Evolutionary conservation across 768 basidiomycete genomes (phyloP), one percentile per base, ranked within the genome.

Genomic region (Exidia glandulosa): DNA sequence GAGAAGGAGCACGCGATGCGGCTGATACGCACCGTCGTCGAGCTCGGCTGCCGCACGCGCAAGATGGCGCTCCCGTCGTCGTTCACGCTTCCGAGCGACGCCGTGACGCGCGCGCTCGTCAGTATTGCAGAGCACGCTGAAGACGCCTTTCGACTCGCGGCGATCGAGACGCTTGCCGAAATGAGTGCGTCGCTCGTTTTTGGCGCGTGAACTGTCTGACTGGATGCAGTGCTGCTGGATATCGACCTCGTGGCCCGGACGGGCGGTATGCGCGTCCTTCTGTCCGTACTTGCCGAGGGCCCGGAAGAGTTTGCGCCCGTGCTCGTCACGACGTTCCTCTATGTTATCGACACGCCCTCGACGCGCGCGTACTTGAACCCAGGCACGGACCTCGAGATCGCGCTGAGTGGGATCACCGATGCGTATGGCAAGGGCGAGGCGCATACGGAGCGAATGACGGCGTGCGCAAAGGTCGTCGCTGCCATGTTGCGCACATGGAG

Each of bases 1-100:
- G 96, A 94, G 73, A 90, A 91, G 68, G 93, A 96, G 68, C 94
- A 98, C 71, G 91, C 82, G 25, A 82, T 99, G 65, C 90, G 92
- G 61, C 82, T 98, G 25, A 84, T 98, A 59, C 86, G 96, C 23
- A 74, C 84, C 2, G 82, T 93, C 29, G 59, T 59, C 32, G 63
- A 57, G 79, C 81, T 56, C 75, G 77, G 47, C 74, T 27, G 78
- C 81, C 45, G 74, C 79, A 30, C 73, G 74, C n/a, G n/a, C n/a
- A n/a, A n/a, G n/a, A n/a, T n/a, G n/a, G n/a, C n/a, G n/a, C n/a
- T n/a, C n/a, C n/a, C n/a, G n/a, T n/a, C n/a, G n/a, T n/a, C n/a
- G n/a, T n/a, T n/a, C 47, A 10, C 78, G 79, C 12, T 69, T 70
- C 2, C 85, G 84, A 13, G 88, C 6, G 84, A 89, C 65, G 75